These are phyloP conservation scores for Phytophthora agathidicida DNA, from an alignment of 352 stramenopile genomes.

Conservation along the genomic window DNA sequence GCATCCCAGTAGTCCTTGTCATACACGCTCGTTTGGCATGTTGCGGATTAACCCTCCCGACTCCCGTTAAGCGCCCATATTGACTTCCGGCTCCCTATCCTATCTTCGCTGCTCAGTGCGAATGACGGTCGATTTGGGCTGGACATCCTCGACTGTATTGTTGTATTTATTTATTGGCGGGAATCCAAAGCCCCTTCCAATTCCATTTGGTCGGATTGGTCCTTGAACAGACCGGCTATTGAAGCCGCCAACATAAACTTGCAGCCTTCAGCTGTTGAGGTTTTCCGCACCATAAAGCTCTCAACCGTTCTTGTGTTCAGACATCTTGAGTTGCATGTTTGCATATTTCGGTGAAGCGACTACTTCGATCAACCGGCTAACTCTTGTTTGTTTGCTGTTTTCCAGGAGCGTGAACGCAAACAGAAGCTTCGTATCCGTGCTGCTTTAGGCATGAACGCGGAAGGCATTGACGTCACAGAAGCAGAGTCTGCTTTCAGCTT, in stretches of 20 bases:
- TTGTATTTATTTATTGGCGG: slow-evolving; percentile 44
- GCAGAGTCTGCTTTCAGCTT: slow-evolving; percentile 84
- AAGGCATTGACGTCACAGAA: slow-evolving; percentile 84
- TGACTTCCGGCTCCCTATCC: slow-evolving; percentile 58
- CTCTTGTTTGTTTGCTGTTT: slow-evolving; percentile 4
- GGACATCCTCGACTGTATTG: slow-evolving; percentile 42
- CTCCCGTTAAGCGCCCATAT: slow-evolving; percentile 90
- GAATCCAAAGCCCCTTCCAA: slow-evolving; percentile 89
- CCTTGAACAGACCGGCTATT: slow-evolving; percentile 95
- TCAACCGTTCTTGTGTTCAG: slow-evolving; percentile 92
- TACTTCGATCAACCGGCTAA: slow-evolving; percentile 4
- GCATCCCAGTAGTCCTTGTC: slow-evolving; percentile 91
- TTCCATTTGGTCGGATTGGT: slow-evolving; percentile 84
- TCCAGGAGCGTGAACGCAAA: slow-evolving; percentile 86
- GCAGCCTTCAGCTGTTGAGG: slow-evolving; percentile 92
- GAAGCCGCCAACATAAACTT: slow-evolving; percentile 83
- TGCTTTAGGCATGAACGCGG: slow-evolving; percentile 82
- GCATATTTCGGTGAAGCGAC: neutral
- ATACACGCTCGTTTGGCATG: slow-evolving; percentile 77
- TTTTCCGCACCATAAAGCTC: slow-evolving; percentile 68
- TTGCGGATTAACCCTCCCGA: slow-evolving; percentile 92
- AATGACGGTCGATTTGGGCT: slow-evolving; percentile 78
- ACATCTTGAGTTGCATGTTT: slow-evolving; percentile 53
- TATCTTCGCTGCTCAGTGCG: slow-evolving; percentile 53
- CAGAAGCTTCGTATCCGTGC: slow-evolving; percentile 83